Base-by-base conservation (phyloP, 305 asterid species). In the Stenogyne calaminthoides region DNA sequence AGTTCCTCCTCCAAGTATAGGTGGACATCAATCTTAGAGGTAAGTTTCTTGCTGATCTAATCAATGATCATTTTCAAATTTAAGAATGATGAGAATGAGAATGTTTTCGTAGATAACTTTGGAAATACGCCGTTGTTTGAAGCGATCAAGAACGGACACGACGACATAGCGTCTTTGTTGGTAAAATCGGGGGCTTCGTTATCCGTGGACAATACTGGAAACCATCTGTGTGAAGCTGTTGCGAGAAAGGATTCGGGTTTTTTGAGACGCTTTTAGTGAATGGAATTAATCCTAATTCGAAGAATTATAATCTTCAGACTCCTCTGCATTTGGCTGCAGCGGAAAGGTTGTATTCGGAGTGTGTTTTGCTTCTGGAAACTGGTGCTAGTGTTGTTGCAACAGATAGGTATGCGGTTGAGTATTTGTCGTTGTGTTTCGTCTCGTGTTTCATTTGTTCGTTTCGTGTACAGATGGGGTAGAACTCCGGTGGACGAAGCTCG, bases 241-340 rank as follows among this genome's bases (percentile, higher is more conserved):
- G 82, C 88, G n/a, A 86, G 69, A 25, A 76, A 83, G 36, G 89
- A 90, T 22, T 14, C 75, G n/a, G 85, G 78, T n/a, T 83, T 87
- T 20, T 39, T 90, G 59, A 76, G 57, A 57, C 90, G 74, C 68
- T 90, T 39, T 59, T 90, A 83, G 78, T 56, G 22, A 74, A 75
- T 51, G 95, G 95, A 25, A 76, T 85, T 7, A 84, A 88, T 83
- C 93, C 97, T 0, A 90, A 90, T 78, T 84, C 95, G 71, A 88
- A 80, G 76, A 86, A 84, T 67, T 91, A 87, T 70, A 91, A 88
- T 59, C 81, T 79, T 29, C 77, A 93, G 56, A 87, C 95, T 8
- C 93, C 97, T 18, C 86, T 91, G 47, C 97, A 91, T 67, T 37
- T 91, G 63, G 91, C 95, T 76, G 89, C 95, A 63, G 85, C 95